Evolutionary conservation across 495 filamentous ascomycete species (phyloP), one percentile per base, ranked within the genome.

Genomic region (Annulohypoxylon maeteangense): DNA sequence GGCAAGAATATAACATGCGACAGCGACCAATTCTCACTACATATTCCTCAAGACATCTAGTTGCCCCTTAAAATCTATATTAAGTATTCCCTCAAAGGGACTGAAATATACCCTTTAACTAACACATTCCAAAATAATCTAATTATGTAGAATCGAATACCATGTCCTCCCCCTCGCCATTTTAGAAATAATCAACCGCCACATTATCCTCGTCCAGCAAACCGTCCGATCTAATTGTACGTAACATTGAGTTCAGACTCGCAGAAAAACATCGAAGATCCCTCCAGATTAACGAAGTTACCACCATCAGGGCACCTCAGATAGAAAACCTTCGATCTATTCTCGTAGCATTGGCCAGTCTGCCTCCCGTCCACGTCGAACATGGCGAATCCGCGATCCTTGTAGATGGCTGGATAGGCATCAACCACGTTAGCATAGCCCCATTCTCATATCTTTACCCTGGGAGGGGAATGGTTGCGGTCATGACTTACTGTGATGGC

Each of bases 211-310:
- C 14, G 23, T 44, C 6, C 27, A 32, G 7, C 14, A 12, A 10
- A 54, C 20, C 20, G 36, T 27, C 22, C 36, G 3, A 47, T 22
- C n/a, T 34, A 27, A 16, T 32, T 4, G 42, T 14, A 40, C 36
- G 4, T 32, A 14, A 48, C 22, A 16, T 42, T 14, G 23, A 50
- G 38, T 8, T 58, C 27, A 34, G 65, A 61, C 23, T 34, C 36
- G 56, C 65, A 67, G 47, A 44, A 61, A 34, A 67, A 67, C 56
- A 67, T 67, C 8, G 65, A 55, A 44, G 65, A 67, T 47, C 65
- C 65, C 10, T 1, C 7, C 10, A 60, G 3, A 34, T 10, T 0
- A 7, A 61, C 25, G 1, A 3, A 11, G 0, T n/a, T 36, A 1
- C 23, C 18, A 0, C 36, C 1, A 4, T 0, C 4, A 7, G 4